Evolutionary conservation across 305 asterid genomes (phyloP).

Genomic region (Caryopteris hybrid): DNA sequence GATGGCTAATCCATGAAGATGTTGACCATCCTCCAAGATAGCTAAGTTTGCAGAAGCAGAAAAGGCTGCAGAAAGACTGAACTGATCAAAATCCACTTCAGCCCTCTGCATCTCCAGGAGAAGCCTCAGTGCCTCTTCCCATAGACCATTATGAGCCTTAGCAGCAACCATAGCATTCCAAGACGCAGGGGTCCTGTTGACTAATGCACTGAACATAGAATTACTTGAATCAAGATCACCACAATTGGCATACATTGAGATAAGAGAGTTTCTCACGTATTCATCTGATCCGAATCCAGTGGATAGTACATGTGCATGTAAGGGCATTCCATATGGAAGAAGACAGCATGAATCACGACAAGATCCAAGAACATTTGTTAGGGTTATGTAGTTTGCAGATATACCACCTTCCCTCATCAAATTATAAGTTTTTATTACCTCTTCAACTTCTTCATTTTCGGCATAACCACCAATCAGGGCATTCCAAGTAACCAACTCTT

Average conservation of each 20-base stretch:
- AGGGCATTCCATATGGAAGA: slow-evolving; percentile 52
- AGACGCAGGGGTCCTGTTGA: slow-evolving; percentile 45
- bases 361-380: slow-evolving; percentile 66
- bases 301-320: slow-evolving; percentile 52
- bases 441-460: slow-evolving; percentile 45
- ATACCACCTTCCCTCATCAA: slow-evolving; percentile 50
- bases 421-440: slow-evolving; percentile 46
- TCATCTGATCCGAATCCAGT: slow-evolving; percentile 59
- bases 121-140: slow-evolving; percentile 81
- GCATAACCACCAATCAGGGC: slow-evolving; percentile 70
- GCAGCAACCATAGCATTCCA: slow-evolving; percentile 91
- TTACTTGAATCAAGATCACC: slow-evolving; percentile 67
- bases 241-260: slow-evolving; percentile 82
- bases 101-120: slow-evolving; percentile 70
- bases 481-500: slow-evolving; percentile 85
- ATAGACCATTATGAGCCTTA: slow-evolving; percentile 56
- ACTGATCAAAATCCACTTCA: slow-evolving; percentile 63
- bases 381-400: slow-evolving; percentile 64
- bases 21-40: slow-evolving; percentile 68
- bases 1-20: slow-evolving; percentile 62
- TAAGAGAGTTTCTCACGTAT: slow-evolving; percentile 68
- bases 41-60: slow-evolving; percentile 73
- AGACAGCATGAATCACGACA: slow-evolving; percentile 50
- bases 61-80: slow-evolving; percentile 74
- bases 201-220: slow-evolving; percentile 43